These are phyloP conservation scores for Phalaenopsis equestris DNA, from an alignment of 106 monocot species.

Conservation along the genomic window DNA sequence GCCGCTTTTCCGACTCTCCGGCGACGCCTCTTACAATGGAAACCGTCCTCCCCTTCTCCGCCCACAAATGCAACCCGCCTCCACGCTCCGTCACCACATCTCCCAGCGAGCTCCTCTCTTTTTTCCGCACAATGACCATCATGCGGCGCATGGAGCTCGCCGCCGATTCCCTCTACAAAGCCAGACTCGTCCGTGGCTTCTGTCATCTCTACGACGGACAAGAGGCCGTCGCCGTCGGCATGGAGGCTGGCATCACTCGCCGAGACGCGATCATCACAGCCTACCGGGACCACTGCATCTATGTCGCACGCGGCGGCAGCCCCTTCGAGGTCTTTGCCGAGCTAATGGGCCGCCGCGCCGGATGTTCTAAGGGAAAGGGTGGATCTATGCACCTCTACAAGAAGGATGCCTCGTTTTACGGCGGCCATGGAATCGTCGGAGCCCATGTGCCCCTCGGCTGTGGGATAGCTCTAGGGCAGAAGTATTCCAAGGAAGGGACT, in stretches of 20 bases:
- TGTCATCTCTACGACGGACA: constrained; percentile 70
- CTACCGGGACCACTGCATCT: constrained; percentile 80
- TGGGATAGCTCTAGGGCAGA: constrained; percentile 71
- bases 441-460: constrained; percentile 76
- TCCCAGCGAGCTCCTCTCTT: constrained; percentile 48
- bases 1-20: constrained; percentile 1
- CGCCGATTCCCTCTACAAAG: constrained; percentile 87
- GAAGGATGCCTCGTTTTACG: constrained; percentile 59
- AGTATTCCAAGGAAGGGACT: constrained; percentile 60
- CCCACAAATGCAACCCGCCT: constrained; percentile 36
- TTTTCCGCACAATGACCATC: constrained; percentile 60
- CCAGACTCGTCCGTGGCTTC: constrained; percentile 54
- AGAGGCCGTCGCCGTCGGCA: constrained; percentile 74
- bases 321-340: constrained; percentile 60
- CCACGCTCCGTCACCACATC: constrained; percentile 29
- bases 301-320: constrained; percentile 49
- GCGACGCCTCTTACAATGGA: constrained; percentile 28
- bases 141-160: constrained; percentile 91
- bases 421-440: constrained; percentile 80
- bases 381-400: constrained; percentile 92
- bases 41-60: constrained; percentile 40
- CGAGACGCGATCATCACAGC: constrained; percentile 72
- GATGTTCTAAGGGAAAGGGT: constrained; percentile 73
- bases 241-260: constrained; percentile 77
- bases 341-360: constrained; percentile 55